Conservation (phyloP, 2,329 filamentous ascomycete species). For the Elsinoe fawcettii region DNA sequence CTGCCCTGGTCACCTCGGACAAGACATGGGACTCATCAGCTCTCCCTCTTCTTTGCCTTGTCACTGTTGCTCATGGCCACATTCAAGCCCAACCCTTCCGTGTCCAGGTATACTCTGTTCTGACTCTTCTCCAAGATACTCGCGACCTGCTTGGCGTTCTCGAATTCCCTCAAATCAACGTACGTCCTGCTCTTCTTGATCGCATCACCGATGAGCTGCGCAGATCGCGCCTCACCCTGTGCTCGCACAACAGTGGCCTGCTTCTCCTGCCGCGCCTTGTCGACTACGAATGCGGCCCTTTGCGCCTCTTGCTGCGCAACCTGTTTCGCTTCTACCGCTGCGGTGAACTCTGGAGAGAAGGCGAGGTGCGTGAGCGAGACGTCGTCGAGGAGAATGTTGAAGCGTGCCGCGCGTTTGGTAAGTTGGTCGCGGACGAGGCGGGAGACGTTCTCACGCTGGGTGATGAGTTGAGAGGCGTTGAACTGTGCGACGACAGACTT, state of each 20-base stretch:
- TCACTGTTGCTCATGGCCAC: slow-evolving; percentile 47
- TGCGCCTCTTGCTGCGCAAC: slow-evolving; percentile 85
- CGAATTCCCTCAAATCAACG: slow-evolving; percentile 93
- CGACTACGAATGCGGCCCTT: slow-evolving; percentile 91
- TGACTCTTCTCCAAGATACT: slow-evolving; percentile 75
- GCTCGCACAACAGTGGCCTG: slow-evolving; percentile 97
- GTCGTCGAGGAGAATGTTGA: slow-evolving; percentile 96
- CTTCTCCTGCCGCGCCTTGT: slow-evolving; percentile 99
- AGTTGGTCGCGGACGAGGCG: slow-evolving; percentile 88
- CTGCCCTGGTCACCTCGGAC: not conserved
- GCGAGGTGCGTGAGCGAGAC: slow-evolving; percentile 80
- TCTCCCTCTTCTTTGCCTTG: slow-evolving; percentile 25
- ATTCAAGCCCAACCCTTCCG: slow-evolving; percentile 84
- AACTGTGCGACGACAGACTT: slow-evolving; percentile 98
- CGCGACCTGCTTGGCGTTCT: slow-evolving; percentile 90
- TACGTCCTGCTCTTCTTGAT: slow-evolving; percentile 99
- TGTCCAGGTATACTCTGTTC: slow-evolving; percentile 92
- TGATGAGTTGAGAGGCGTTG: slow-evolving; percentile 97
- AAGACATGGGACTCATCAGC: not conserved
- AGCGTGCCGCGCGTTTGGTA: slow-evolving; percentile 79
- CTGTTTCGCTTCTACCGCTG: slow-evolving; percentile 62
- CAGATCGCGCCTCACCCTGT: slow-evolving; percentile 96
- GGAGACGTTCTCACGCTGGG: slow-evolving; percentile 95
- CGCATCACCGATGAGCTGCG: slow-evolving; percentile 94
- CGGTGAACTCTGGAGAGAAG: slow-evolving; percentile 63